Base-by-base conservation (phyloP, 768 basidiomycete genomes). In the Scleroderma citrinum region DNA sequence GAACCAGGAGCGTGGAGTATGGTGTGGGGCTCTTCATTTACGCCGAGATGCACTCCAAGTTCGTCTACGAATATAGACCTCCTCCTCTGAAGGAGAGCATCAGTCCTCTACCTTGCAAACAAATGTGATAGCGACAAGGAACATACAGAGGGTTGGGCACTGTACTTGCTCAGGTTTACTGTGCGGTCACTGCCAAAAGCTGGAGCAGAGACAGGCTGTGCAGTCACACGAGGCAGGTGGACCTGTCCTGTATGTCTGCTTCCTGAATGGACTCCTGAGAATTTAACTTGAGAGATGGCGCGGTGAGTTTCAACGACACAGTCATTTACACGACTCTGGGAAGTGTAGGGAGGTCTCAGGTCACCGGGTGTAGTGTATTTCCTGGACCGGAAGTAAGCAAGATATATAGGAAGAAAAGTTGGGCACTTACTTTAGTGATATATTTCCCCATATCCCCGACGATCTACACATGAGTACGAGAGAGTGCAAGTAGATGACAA, bases 351-450 rank as follows among this genome's bases (percentile, higher is more conserved):
- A 13, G 77, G 74, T n/a, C 92, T 77, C 2, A 85, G 76, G 30
- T 85, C 71, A 24, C 93, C 92, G 16, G 92, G 91, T 46, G 83
- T 80, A 0, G 90, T 91, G 82, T 13, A 95, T 85, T 73, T 86
- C 88, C 80, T 87, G 30, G 14, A 12, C 47, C 17, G 12, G 17
- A 7, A 14, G n/a, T 26, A 42, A 20, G 20, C 23, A 34, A 6
- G n/a, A 31, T 8, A 38, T 7, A 37, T 44, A 20, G 14, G 16
- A n/a, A 38, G 31, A 39, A 7, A 44, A 13, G 31, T 23, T n/a
- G n/a, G 6, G 14, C 38, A 50, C 67, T 46, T 49, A 63, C 70
- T 56, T 76, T 72, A 37, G 75, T 65, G 30, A 79, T 59, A 16
- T 70, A 63, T 59, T 72, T 78, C 14, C 77, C 77, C 14, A 76